These are phyloP conservation scores for Ceriops tagal DNA, from an alignment of 345 rosid genomes.

Conservation along the genomic window DNA sequence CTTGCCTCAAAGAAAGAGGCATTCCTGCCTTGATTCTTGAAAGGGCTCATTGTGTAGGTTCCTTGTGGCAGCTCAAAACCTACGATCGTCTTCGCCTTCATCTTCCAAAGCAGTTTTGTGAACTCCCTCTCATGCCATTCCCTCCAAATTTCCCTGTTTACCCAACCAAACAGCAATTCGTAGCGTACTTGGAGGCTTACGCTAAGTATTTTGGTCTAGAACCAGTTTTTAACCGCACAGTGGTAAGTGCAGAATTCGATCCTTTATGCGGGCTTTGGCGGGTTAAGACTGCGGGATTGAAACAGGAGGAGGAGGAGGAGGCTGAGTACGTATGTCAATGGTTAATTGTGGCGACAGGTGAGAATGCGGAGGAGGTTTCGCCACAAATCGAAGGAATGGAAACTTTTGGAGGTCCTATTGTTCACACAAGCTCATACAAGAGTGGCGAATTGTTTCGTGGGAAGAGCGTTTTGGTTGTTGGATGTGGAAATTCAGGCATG, in stretches of 20 bases:
- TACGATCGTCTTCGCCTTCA: constrained; percentile 89
- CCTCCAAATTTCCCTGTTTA: constrained; percentile 63
- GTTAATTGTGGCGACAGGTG: constrained; percentile 80
- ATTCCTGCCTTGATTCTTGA: constrained; percentile 66
- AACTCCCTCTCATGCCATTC: constrained; percentile 67
- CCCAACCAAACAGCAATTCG: constrained; percentile 72
- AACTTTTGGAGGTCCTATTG: constrained; percentile 45
- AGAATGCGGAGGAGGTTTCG: constrained; percentile 67
- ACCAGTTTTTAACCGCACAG: constrained; percentile 49
- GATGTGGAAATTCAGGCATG: constrained; percentile 97
- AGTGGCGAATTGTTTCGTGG: constrained; percentile 47
- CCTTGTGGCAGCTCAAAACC: constrained; percentile 75
- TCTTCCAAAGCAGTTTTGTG: constrained; percentile 79
- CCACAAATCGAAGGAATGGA: constrained; percentile 61
- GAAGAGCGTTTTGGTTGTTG: constrained; percentile 69
- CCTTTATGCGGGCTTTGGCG: constrained; percentile 46
- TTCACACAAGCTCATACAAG: constrained; percentile 61
- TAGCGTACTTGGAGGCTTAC: constrained; percentile 57
- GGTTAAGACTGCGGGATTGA: constrained; percentile 41
- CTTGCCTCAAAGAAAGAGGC: constrained; percentile 58
- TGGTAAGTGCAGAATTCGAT: constrained; percentile 55
- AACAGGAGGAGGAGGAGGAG: constrained; percentile 23
- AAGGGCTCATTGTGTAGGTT: constrained; percentile 58
- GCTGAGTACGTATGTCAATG: constrained; percentile 51
- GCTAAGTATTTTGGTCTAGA: constrained; percentile 35